A percentile compares a stretch with the other conserved stretches of the same genome.
These are phyloP conservation scores for Fusarium napiforme DNA, from an alignment of 2,329 filamentous ascomycete species.

Conservation along the genomic window DNA sequence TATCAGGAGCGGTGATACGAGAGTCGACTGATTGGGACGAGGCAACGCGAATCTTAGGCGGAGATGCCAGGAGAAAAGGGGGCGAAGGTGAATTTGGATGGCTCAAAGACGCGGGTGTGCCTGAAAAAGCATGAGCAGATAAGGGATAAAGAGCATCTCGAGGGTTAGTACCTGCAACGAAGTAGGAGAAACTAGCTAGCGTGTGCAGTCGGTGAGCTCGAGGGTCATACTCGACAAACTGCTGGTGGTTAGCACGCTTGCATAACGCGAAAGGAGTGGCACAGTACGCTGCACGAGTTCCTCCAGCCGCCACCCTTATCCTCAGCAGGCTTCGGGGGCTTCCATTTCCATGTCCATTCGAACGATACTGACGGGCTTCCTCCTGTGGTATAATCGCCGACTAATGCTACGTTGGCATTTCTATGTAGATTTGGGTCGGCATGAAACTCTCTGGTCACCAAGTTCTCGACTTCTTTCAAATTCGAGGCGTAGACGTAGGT, in stretches of 20 bases:
- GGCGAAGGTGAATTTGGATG: constrained; percentile 76
- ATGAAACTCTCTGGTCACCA: constrained; percentile 95
- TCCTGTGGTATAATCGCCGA: constrained; percentile 89
- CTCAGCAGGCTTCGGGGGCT: constrained; percentile 82
- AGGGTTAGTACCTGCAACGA: constrained; percentile 76
- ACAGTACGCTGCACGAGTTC: constrained; percentile 86
- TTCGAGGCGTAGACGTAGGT: constrained; percentile 94
- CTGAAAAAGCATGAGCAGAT: constrained; percentile 49
- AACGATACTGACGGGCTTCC: constrained; percentile 88
- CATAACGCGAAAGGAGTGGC: neutral
- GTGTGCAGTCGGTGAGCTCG: constrained; percentile 89
- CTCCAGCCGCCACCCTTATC: constrained; percentile 93
- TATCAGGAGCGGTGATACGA: constrained; percentile 77
- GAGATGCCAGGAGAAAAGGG: constrained; percentile 76
- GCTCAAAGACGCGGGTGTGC: constrained; percentile 57
- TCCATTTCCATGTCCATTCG: constrained; percentile 98
- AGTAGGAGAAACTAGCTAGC: constrained; percentile 93
- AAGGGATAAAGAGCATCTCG: neutral
- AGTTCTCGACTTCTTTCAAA: constrained; percentile 86
- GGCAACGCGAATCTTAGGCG: constrained; percentile 82
- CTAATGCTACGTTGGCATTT: constrained; percentile 92
- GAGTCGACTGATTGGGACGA: constrained; percentile 89
- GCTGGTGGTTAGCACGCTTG: constrained; percentile 40
- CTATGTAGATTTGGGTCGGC: constrained; percentile 98
- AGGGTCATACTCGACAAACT: constrained; percentile 98